Evolutionary conservation across 1,284 basidiomycete genomes (phyloP).

Genomic region (Marasmius oreades): DNA sequence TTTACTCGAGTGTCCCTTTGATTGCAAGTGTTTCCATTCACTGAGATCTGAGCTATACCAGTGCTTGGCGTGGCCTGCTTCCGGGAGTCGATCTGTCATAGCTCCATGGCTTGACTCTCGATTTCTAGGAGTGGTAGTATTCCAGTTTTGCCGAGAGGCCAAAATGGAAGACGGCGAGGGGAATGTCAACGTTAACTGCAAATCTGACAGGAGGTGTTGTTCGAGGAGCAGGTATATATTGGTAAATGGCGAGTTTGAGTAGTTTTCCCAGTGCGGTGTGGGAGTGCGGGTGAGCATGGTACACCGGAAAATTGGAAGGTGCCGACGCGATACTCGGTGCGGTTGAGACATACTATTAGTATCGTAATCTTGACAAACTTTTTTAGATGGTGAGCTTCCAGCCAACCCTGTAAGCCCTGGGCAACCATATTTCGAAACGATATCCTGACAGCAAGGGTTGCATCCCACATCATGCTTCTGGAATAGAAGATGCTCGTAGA

Average conservation of each 20-base stretch:
- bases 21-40: background rate
- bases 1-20: slow-evolving; percentile 17
- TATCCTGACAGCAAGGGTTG: too few relatives aligned
- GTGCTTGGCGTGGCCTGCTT: background rate
- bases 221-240: slow-evolving; percentile 59
- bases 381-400: too few relatives aligned
- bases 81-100: background rate
- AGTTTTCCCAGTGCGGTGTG: slow-evolving; percentile 42
- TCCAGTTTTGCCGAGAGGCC: slow-evolving; percentile 17
- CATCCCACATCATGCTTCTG: too few relatives aligned
- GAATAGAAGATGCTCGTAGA: too few relatives aligned
- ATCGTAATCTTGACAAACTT: too few relatives aligned
- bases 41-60: background rate
- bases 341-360: too few relatives aligned
- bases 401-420: too few relatives aligned
- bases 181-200: slow-evolving; percentile 41
- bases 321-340: too few relatives aligned
- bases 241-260: slow-evolving; percentile 53
- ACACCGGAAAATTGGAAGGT: slow-evolving; percentile 53
- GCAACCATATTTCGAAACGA: too few relatives aligned
- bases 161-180: slow-evolving; percentile 30
- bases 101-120: background rate
- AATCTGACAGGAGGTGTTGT: slow-evolving; percentile 54
- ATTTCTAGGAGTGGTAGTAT: background rate
- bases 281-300: slow-evolving; percentile 32